Evolutionary conservation across 192 early-diverging fungal species (phyloP), one percentile per base, ranked within the genome.

Genomic region (Coemansia sp.): DNA sequence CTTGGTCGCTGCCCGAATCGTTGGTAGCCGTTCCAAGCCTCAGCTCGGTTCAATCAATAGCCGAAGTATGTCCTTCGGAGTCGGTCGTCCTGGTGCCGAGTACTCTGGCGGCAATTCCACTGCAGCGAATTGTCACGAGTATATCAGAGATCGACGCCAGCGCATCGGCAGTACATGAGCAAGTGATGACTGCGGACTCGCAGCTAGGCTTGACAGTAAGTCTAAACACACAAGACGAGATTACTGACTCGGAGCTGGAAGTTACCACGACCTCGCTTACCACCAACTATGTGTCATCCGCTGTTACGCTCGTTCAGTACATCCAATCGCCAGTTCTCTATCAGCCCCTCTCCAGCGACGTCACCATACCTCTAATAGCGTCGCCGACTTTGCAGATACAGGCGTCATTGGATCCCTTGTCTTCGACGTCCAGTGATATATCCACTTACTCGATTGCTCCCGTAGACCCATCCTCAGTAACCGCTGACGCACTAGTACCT

Each of bases 111-210:
- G 6, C 57, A 8, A 17, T 39, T 40, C 19, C 33, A 5, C n/a
- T 40, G 10, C 33, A 14, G 65, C n/a, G 28, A 19, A 59, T 39
- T 14, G 14, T 23, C 11, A 23, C 67, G 16, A 13, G 21, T 1
- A 5, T 63, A 7, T 39, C 35, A 2, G 39, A 64, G 1, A 13
- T 47, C 11, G 69, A 70, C 17, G 4, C n/a, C 2, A n/a, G 55
- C 47, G 55, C 62, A 17, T 42, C 33, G 3, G 10, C 32, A 11
- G 78, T 80, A 2, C 60, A 40, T 19, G 78, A 80, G 57, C 78
- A 80, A 38, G 68, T 57, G 16, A 46, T 80, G 16, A 62, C 37
- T 11, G 28, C 64, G 1, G 78, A 80, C 6, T 32, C 62, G 38
- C 73, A 71, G 26, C 69, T 73, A 23, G 53, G 43, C 52, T 10